Conservation (phyloP, 352 stramenopile genomes). For the Thalassiosira exigua region DNA sequence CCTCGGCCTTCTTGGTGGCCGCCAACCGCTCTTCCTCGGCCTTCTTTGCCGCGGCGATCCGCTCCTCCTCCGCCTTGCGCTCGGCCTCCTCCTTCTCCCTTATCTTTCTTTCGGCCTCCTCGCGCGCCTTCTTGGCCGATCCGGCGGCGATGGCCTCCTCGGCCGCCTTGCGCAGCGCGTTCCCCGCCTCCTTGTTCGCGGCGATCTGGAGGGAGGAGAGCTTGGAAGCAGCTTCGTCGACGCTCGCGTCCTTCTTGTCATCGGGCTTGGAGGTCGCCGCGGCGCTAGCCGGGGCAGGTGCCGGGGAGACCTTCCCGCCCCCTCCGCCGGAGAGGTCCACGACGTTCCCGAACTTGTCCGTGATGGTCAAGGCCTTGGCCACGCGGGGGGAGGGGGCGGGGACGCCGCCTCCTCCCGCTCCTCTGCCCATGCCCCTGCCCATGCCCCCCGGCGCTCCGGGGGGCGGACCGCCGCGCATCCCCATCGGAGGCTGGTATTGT, state of each 20-base stretch:
- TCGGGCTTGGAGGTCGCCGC: background rate
- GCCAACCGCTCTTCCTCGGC: background rate
- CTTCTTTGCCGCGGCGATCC: constrained; percentile 2
- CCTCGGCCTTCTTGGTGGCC: constrained; percentile 21
- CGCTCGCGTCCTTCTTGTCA: background rate
- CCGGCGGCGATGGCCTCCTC: constrained; percentile 45
- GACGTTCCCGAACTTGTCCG: constrained; percentile 49
- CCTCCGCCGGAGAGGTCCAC: constrained; percentile 29
- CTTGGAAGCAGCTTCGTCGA: background rate
- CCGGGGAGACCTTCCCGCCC: background rate
- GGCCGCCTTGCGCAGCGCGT: constrained; percentile 35
- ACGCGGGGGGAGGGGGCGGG: constrained; percentile 1
- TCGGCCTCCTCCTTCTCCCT: constrained; percentile 6
- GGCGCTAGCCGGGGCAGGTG: background rate
- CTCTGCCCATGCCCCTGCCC: background rate
- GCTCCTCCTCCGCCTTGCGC: constrained; percentile 5
- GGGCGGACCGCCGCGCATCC: background rate
- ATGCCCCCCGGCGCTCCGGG: background rate
- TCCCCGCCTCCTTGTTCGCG: constrained; percentile 22
- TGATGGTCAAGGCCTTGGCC: constrained; percentile 42
- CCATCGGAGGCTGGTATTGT: background rate
- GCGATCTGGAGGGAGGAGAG: constrained; percentile 11
- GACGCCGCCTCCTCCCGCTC: background rate
- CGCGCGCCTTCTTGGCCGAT: constrained; percentile 41
- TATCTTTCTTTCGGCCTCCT: constrained; percentile 25